phyloP scores from a whole-genome alignment of 306 rosid genomes.

The Psophocarpus tetragonolobus region DNA sequence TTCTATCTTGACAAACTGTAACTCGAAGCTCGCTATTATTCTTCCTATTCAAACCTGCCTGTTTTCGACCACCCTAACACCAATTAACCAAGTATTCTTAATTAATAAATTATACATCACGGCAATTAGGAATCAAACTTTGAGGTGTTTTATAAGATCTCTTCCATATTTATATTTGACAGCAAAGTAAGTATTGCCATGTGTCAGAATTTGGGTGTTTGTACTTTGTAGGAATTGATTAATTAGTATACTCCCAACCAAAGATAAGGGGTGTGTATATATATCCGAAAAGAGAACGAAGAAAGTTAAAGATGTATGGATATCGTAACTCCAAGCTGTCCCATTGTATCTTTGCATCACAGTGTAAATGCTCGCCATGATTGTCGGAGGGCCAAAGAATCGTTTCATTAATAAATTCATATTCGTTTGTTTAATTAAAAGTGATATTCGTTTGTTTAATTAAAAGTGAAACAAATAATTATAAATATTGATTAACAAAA shows the following conservation, averaged over 20 bases:
- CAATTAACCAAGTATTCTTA: too few relatives aligned
- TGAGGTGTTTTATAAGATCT: neutral
- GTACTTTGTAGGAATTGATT: constrained; percentile 1
- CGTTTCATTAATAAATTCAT: constrained; percentile 33
- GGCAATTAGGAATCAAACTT: neutral
- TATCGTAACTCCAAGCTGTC: constrained; percentile 60
- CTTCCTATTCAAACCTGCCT: too few relatives aligned
- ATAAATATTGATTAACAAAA: constrained; percentile 11
- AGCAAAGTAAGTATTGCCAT: neutral
- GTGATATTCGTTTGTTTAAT: constrained; percentile 18
- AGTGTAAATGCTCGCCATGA: constrained; percentile 63
- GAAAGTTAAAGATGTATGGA: constrained; percentile 31
- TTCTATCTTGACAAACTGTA: too few relatives aligned
- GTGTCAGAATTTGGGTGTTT: neutral
- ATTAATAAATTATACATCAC: neutral
- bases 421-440: constrained; percentile 22
- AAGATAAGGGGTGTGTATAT: neutral
- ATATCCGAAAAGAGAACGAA: constrained; percentile 35
- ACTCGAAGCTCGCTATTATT: too few relatives aligned
- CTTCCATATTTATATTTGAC: neutral
- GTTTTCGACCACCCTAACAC: too few relatives aligned
- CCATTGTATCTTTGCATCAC: constrained; percentile 40
- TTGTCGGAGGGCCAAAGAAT: constrained; percentile 49
- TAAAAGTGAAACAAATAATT: constrained; percentile 18
- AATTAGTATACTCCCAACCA: neutral